Percentiles rank a stretch among this genome's conserved stretches.
Conservation (phyloP, 176 grass and related monocot species). For the Thalia dealbata region DNA sequence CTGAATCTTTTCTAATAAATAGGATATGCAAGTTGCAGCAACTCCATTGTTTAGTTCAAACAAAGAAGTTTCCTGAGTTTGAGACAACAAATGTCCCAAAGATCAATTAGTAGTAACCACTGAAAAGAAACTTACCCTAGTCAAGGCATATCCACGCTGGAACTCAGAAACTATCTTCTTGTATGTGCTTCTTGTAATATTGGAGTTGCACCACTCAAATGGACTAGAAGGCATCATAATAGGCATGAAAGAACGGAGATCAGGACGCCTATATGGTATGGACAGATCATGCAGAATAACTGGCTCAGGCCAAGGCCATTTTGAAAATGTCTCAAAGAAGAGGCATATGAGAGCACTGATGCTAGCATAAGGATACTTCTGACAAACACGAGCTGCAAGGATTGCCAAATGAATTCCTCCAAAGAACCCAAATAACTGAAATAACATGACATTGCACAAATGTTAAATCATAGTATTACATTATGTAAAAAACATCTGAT, state of each 20-base stretch:
- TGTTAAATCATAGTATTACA: background rate
- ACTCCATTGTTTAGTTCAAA: no score
- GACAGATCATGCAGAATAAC: constrained; percentile 34
- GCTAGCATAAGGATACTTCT: constrained; percentile 32
- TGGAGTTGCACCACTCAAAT: constrained; percentile 46
- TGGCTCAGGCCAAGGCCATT: constrained; percentile 52
- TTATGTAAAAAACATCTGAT: background rate
- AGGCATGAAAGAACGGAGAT: constrained; percentile 45
- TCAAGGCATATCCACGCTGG: constrained; percentile 44
- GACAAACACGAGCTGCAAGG: constrained; percentile 58
- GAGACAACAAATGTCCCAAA: no score
- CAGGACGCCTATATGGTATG: constrained; percentile 12
- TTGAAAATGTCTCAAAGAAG: constrained; percentile 57
- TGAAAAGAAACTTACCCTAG: constrained; percentile 32
- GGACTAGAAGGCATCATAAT: constrained; percentile 70
- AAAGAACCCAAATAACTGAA: constrained; percentile 64
- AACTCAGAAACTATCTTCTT: constrained; percentile 55
- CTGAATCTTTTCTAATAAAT: no score
- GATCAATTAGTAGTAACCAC: no score
- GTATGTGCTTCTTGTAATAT: constrained; percentile 45
- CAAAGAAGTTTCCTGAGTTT: no score
- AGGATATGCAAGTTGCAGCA: no score
- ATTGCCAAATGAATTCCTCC: constrained; percentile 59
- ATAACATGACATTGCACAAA: background rate
- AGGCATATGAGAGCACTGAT: constrained; percentile 35